Evolutionary conservation across 2,329 filamentous ascomycete species (phyloP), one percentile per base, ranked within the genome.

Genomic region (Lecanoromycetidae sp.): DNA sequence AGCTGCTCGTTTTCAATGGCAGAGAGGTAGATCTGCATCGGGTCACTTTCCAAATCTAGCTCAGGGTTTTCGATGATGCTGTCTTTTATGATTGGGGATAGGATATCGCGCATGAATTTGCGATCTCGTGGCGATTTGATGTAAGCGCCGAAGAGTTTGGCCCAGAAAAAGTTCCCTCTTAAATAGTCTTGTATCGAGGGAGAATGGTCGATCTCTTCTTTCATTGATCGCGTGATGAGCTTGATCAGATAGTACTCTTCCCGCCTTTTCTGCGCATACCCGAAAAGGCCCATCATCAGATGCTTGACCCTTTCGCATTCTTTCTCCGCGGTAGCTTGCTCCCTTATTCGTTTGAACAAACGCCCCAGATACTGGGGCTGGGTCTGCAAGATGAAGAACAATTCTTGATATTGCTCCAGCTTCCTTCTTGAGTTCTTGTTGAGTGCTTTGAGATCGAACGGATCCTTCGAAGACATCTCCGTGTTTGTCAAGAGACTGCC

Each of bases 1-100:
- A 98, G 77, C 66, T 98, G 91, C 64, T 96, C 90, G 57, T 98
- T 94, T 68, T 93, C 96, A 67, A 98, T 93, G 12, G 87, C 82
- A 4, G 87, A 91, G 34, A 85, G 79, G 66, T 98, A 96, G 48
- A 98, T 98, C 57, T 96, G 90, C 71, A 96, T 82, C 0, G 91
- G 91, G 60, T 98, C 91, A 61, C 90, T 95, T 65, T 98, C 91
- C 22, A 98, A 72, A 61, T 98, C 90, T 27, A 98, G 71, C 4
- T 82, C 82, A 10, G 87, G 81, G 56, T 95, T 91, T 46, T 94
- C 91, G 46, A 96, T 81, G 58, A 98, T 87, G 60, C 91, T 90
- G 60, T 94, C 85, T 52, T 84, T 83, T 56, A 98, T 83, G 39
- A 98, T 66, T 1, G 85, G 80, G 0, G 87, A 87, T 3, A 96